A percentile compares a stretch with the other conserved stretches of the same genome.
Conservation (phyloP, 805 yeast species). For the Wickerhamiella allomyrinae region DNA sequence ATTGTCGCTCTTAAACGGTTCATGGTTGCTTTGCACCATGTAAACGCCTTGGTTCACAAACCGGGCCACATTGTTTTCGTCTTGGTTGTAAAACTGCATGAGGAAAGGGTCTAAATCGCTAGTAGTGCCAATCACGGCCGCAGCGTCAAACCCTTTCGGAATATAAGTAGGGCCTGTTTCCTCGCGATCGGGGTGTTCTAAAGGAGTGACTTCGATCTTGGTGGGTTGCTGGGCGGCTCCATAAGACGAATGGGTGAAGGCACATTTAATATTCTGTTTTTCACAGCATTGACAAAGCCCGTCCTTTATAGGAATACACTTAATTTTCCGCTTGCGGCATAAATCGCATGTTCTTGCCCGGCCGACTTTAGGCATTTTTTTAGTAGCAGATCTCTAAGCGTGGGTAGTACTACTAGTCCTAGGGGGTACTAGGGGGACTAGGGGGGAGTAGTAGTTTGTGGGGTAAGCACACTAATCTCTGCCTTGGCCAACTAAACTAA, state of each 20-base stretch:
- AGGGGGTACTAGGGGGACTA: too few species aligned
- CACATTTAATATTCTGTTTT: constrained; percentile 2
- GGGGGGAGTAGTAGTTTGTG: too few species aligned
- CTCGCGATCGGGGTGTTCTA: constrained; percentile 3
- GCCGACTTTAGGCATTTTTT: constrained; percentile 2
- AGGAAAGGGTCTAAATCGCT: constrained; percentile 25
- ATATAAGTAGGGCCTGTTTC: constrained; percentile 12
- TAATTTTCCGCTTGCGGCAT: constrained; percentile 8
- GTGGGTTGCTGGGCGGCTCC: constrained; percentile 3
- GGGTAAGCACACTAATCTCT: too few species aligned
- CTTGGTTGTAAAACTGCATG: constrained; percentile 17
- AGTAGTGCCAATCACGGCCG: constrained; percentile 20
- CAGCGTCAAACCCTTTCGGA: constrained; percentile 18
- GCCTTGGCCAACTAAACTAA: too few species aligned
- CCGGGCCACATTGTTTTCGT: constrained; percentile 12
- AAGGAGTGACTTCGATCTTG: constrained; percentile 6
- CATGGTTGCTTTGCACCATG: constrained; percentile 10
- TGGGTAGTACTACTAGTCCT: too few species aligned
- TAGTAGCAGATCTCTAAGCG: too few species aligned
- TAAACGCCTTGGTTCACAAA: constrained; percentile 22
- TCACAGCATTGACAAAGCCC: constrained; percentile 7
- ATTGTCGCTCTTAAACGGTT: constrained; percentile 9
- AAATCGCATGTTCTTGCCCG: constrained; percentile 8
- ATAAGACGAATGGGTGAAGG: not conserved
- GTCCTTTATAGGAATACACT: constrained; percentile 3